Evolutionary conservation across 202 grass and related monocot genomes (phyloP).

Genomic region (Thinopyrum obtusiflorum): DNA sequence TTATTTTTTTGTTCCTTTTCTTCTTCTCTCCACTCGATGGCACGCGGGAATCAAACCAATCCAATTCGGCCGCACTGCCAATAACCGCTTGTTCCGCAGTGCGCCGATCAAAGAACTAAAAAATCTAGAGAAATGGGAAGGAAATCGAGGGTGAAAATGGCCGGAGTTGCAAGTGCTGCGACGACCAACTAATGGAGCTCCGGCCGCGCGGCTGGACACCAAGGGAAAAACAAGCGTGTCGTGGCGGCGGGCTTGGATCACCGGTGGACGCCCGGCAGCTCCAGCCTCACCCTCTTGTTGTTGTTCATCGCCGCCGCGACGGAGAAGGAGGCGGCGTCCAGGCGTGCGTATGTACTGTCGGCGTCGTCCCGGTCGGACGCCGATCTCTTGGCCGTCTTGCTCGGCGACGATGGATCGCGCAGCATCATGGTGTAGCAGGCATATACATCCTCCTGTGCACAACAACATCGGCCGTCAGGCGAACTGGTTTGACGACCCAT

Average conservation of each 20-base stretch:
- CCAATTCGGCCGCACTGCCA: constrained; percentile 31
- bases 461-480: neutral
- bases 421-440: constrained; percentile 71
- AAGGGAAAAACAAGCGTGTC: constrained; percentile 39
- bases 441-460: constrained; percentile 71
- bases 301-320: constrained; percentile 25
- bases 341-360: constrained; percentile 2
- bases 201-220: constrained; percentile 31
- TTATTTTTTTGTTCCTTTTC: neutral
- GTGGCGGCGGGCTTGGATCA: constrained; percentile 37
- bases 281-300: constrained; percentile 54
- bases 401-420: neutral
- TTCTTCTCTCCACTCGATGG: neutral
- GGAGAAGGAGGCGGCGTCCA: constrained; percentile 26
- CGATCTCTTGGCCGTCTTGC: constrained; percentile 22
- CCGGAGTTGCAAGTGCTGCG: neutral
- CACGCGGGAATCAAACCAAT: constrained; percentile 40
- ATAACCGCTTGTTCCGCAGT: constrained; percentile 35
- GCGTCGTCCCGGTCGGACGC: neutral
- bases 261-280: constrained; percentile 36
- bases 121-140: neutral
- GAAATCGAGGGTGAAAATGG: neutral
- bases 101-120: constrained; percentile 33
- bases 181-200: neutral
- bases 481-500: neutral